Evolutionary conservation across 2,329 filamentous ascomycete genomes (phyloP).

Genomic region (Fusarium papillatum): DNA sequence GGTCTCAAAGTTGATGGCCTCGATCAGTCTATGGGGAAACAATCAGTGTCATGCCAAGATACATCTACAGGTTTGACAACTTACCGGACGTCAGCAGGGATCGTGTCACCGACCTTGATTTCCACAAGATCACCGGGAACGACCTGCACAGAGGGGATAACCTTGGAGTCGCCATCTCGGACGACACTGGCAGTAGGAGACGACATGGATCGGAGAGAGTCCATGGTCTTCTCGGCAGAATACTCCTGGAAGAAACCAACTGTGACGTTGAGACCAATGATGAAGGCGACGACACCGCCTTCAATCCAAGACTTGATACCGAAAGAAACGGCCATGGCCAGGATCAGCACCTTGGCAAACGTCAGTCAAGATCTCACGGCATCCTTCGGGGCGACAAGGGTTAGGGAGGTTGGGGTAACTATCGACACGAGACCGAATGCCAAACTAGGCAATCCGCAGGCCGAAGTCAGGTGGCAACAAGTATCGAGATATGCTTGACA

Average conservation of each 20-base stretch:
- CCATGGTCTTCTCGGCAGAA: constrained; percentile 64
- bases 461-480: constrained; percentile 50
- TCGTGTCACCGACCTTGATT: constrained; percentile 68
- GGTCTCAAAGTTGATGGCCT: constrained; percentile 75
- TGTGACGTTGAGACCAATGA: constrained; percentile 70
- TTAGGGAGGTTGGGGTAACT: constrained; percentile 47
- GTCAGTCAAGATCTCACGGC: constrained; percentile 26
- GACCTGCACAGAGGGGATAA: constrained; percentile 56
- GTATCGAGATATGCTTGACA: constrained; percentile 31
- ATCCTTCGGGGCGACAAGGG: constrained; percentile 8
- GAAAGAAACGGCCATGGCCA: constrained; percentile 70
- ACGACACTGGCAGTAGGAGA: constrained; percentile 60
- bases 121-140: constrained; percentile 71
- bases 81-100: constrained; percentile 72
- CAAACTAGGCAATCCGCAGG: constrained; percentile 55
- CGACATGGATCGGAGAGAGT: constrained; percentile 58
- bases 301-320: constrained; percentile 72
- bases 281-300: constrained; percentile 69
- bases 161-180: constrained; percentile 56
- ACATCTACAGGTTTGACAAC: constrained; percentile 57
- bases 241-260: constrained; percentile 64
- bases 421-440: constrained; percentile 57
- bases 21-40: constrained; percentile 63
- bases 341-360: constrained; percentile 60
- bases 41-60: constrained; percentile 59